Base-by-base conservation (phyloP, 768 basidiomycete genomes). In the Mycena maculata region DNA sequence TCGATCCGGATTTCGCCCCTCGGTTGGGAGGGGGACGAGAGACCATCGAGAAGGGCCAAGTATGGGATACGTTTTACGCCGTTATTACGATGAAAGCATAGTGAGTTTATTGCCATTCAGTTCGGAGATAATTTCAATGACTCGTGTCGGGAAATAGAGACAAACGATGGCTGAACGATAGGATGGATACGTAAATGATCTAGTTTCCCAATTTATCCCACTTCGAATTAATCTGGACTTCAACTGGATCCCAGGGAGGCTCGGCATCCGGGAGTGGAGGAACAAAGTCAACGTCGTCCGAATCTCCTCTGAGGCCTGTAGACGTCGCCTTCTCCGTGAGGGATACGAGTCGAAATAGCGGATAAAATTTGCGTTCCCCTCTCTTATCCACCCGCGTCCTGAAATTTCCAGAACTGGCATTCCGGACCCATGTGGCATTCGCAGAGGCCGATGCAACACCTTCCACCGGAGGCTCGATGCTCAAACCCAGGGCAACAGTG, bases 271-370 rank as follows among this genome's bases (percentile, higher is more conserved):
- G 60, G 33, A 61, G 60, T 30, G 50, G 47, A 2, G 33, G 57
- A 16, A 28, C 30, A 20, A 4, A 18, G 23, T 44, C 49, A 41
- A n/a, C 4, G 10, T 53, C 60, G 3, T 53, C 49, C 15, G 33
- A 54, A 5, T 42, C 50, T 7, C 48, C 48, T 15, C 59, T 47
- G 25, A 60, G 25, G 5, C 77, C 77, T 20, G 63, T 60, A 16
- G 70, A 59, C 12, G 64, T 48, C 6, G 55, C 65, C 25, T 60
- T 63, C 22, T 75, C 75, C 28, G 65, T 69, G 49, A 78, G 67
- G 5, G 77, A 72, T 18, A 76, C 78, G 3, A 80, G 73, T 30
- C 74, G 70, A 45, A 76, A 79, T 16, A 80, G 61, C 20, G 78
- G 78, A 50, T 70, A 75, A n/a, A 36, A 80, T 6, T 31, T 52